phyloP scores from a whole-genome alignment of 1,284 basidiomycete genomes.

The Ceratobasidium sp. region DNA sequence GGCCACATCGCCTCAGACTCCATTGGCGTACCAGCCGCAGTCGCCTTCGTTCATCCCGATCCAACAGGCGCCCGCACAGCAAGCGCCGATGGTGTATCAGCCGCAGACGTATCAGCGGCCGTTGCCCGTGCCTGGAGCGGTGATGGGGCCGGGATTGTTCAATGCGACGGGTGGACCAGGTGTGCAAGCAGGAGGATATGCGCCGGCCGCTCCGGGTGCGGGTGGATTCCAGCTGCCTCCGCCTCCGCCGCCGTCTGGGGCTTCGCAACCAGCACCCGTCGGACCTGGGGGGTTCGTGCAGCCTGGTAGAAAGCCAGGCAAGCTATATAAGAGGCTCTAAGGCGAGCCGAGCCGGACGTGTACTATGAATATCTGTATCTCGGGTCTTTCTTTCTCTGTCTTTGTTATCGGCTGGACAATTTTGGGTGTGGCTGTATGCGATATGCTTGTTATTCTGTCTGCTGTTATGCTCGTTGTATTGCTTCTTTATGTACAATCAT shows the following conservation, averaged over 20 bases:
- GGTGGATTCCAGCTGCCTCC: neutral
- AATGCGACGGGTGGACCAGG: neutral
- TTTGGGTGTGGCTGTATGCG: neutral
- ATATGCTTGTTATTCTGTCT: neutral
- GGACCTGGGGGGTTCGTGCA: neutral
- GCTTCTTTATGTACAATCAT: too few species aligned
- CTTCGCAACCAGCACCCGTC: neutral
- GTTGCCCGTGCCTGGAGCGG: too few species aligned
- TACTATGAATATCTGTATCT: neutral
- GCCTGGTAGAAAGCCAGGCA: neutral
- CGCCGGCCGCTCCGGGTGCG: neutral
- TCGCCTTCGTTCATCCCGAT: neutral
- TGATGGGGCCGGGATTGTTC: too few species aligned
- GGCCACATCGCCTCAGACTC: neutral
- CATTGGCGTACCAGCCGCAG: constrained; percentile 12
- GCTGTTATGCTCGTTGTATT: too few species aligned
- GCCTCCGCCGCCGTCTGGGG: constrained; percentile 6
- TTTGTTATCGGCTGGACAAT: neutral
- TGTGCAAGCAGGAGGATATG: constrained; percentile 3
- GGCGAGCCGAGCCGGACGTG: neutral
- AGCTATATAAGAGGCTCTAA: constrained; percentile 35
- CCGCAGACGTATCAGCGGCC: neutral
- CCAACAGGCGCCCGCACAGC: neutral
- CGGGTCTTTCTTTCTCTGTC: neutral
- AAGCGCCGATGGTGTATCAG: neutral